phyloP scores from a whole-genome alignment of 2,329 filamentous ascomycete species.

The Zymoseptoria brevis region DNA sequence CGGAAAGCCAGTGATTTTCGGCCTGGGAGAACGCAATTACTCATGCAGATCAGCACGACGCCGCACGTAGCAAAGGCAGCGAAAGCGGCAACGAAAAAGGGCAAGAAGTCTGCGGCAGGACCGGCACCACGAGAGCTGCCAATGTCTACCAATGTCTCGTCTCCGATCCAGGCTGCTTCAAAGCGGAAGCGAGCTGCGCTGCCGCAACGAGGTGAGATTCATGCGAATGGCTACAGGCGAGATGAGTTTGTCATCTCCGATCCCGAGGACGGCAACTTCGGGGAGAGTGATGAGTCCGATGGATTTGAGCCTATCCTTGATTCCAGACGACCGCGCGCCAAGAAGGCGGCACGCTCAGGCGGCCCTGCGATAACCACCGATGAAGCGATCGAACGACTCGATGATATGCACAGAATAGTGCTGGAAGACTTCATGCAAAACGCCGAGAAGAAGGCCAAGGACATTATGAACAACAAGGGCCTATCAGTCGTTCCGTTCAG shows the following conservation, averaged over 20 bases:
- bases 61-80: conserved; percentile 23
- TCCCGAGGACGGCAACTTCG: conserved; percentile 24
- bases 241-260: conserved; percentile 32
- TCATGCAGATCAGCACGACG: conserved; percentile 44
- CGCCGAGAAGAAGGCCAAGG: conserved; percentile 53
- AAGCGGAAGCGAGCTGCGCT: conserved; percentile 28
- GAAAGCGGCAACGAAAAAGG: conserved; percentile 22
- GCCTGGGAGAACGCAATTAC: conserved; percentile 37
- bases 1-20: conserved; percentile 41
- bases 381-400: conserved; percentile 45
- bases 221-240: conserved; percentile 29
- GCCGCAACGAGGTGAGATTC: conserved; percentile 21
- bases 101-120: conserved; percentile 28
- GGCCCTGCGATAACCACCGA: conserved; percentile 55
- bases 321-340: conserved; percentile 33
- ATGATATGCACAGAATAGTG: conserved; percentile 54
- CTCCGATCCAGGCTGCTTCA: conserved; percentile 47
- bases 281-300: conserved; percentile 36
- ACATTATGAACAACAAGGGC: conserved; percentile 52
- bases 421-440: conserved; percentile 58
- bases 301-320: conserved; percentile 40
- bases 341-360: conserved; percentile 31
- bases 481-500: conserved; percentile 57
- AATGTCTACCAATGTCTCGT: conserved; percentile 60
- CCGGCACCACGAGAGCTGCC: conserved; percentile 42